Evolutionary conservation across 2,329 filamentous ascomycete genomes (phyloP).

Genomic region (Alternaria sp.): DNA sequence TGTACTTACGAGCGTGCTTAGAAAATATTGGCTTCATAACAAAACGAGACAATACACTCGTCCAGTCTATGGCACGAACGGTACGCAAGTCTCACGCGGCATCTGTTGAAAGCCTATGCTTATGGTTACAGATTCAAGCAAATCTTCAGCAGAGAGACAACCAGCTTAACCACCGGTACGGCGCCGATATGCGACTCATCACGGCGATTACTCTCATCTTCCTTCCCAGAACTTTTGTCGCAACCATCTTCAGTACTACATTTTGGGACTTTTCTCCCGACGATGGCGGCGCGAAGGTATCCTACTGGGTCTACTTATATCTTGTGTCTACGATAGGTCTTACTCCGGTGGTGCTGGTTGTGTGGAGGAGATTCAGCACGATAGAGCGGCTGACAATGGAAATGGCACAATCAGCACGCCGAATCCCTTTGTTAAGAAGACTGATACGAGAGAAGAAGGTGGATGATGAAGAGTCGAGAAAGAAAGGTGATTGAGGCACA

Average conservation of each 20-base stretch:
- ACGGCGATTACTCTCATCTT: not conserved
- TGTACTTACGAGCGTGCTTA: too few relatives aligned
- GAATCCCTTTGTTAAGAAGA: not conserved
- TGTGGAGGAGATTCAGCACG: not conserved
- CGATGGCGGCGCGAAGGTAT: not conserved
- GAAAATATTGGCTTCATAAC: too few relatives aligned
- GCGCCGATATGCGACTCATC: not conserved
- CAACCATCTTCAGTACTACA: not conserved
- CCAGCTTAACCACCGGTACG: not conserved
- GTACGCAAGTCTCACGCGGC: too few relatives aligned
- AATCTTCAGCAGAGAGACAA: not conserved
- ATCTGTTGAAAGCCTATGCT: too few relatives aligned
- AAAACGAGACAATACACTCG: too few relatives aligned
- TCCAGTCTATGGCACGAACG: not conserved
- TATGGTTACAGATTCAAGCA: not conserved
- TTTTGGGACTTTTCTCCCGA: not conserved
- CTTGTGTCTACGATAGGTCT: not conserved
- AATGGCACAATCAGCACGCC: accelerated
- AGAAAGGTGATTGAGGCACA: not conserved
- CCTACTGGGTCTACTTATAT: not conserved
- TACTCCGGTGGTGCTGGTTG: not conserved
- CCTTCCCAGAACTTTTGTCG: not conserved
- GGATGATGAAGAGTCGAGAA: not conserved
- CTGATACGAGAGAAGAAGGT: not conserved
- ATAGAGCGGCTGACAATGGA: not conserved